Base-by-base conservation (phyloP, 2,329 filamentous ascomycete genomes). In the Microsporum ferrugineum region DNA sequence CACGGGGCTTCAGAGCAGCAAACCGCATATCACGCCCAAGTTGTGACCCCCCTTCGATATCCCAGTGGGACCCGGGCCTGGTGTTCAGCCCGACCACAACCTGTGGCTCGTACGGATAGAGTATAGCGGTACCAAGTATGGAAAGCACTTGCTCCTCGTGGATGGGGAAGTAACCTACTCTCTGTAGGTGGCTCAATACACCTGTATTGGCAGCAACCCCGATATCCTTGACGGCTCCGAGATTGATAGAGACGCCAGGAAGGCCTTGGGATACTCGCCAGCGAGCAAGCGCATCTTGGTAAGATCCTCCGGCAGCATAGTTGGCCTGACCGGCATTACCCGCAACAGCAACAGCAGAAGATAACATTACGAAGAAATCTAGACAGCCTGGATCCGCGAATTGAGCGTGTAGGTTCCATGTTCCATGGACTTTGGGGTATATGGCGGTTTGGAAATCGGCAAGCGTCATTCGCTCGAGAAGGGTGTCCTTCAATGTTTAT, bases 371-470 rank as follows among this genome's bases (percentile, higher is more conserved):
- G 60, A 69, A 68, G 58, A 69, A 68, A 31, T 68, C 66, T 4
- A 69, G 51, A 23, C 8, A n/a, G 14, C 14, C 10, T 2, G 66
- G 66, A 1, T 39, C 41, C 0, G 68, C 68, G 1, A 72, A 65
- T 4, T 63, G 61, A 0, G 14, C 6, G 45, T 70, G 66, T 3
- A 66, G 61, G 45, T 65, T 70, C 67, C 66, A 68, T 0, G 71
- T 67, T 0, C 64, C 68, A 1, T 62, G 5, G 5, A 69, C 64
- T 62, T 75, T 76, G 1, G 72, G 68, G 45, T 63, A 58, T 1
- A 70, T 61, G 0, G 68, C 68, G 2, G 31, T 34, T 0, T 23
- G 29, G 64, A 60, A 63, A 8, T 59, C 45, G 1, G 29, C 27
- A 27, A 27, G 51, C 2, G 14, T 55, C 56, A 61, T 59, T 27